Evolutionary conservation across 2,329 filamentous ascomycete species (phyloP), one percentile per base, ranked within the genome.

Genomic region (Penicillium concentricum): DNA sequence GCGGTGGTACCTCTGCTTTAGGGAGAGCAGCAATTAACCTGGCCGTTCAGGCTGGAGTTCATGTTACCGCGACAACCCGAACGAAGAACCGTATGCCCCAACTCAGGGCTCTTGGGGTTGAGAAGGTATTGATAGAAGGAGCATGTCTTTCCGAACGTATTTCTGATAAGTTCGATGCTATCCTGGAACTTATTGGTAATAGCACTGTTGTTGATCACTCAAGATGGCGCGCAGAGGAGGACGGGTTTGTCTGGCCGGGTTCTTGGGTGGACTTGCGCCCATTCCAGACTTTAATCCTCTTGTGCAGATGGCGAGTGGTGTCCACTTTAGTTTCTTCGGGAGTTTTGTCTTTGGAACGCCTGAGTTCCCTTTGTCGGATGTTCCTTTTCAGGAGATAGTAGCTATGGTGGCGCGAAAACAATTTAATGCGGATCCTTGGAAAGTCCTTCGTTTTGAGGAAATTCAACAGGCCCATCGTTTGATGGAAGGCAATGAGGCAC

Each of bases 301-400:
- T 60, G 43, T 78, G 7, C 69, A 79, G 63, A 80, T 80, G 77
- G 69, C 71, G 16, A 69, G 70, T 22, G 77, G 76, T 0, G 75
- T 79, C n/a, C 76, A 79, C 56, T 78, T 80, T 54, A 79, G 72
- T 56, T 68, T 80, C 30, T 80, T 79, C 61, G 70, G 73, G 6
- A 78, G 76, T 56, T 73, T 72, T 49, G 72, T 73, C 7, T 3
- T 64, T 78, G 5, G 68, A 51, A 43, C 35, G 3, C 49, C 54
- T 20, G 54, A 51, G 12, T 56, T 51, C 28, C 50, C 50, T 4
- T 30, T 57, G 18, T 28, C 26, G 26, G 26, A 28, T 28, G 6
- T 28, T 28, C 26, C 26, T 6, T 5, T 28, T 28, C 26, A 28
- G 26, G 26, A 28, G 26, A 28, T 28, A 7, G 26, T 28, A 6